Base-by-base conservation (phyloP, 441 rosid species). In the Geranium incanum region DNA sequence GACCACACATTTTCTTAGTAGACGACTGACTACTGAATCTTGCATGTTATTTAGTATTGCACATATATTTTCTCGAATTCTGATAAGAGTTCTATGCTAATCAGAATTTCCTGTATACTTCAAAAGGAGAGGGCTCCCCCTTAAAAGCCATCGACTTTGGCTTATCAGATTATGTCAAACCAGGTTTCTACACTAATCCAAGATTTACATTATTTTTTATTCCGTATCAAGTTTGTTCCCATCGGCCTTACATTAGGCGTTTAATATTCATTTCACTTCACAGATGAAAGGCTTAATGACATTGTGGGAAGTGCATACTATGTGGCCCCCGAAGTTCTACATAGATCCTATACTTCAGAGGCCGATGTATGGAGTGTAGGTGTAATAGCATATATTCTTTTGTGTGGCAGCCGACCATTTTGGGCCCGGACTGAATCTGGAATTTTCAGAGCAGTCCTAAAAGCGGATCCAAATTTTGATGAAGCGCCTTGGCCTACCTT, bases 281-380 rank as follows among this genome's bases (percentile, higher is more conserved):
- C 82, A 94, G 99, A 91, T 79, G 96, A 88, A 79, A 88, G 92
- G 80, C 92, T 95, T 21, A 91, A 91, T 75, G 99, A 91, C 81
- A 95, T 95, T 65, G 99, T 95, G 74, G 99, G 99, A 66, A 95
- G 98, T 75, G 98, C 97, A 3, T 89, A 91, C 78, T 95, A 95
- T 66, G 98, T 95, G 74, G 97, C 98, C 60, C 98, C 99, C 38
- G 99, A 95, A 86, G 99, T 95, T 75, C 88, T 95, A 68, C 96
- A 90, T 73, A 85, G 98, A 83, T 87, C 93, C 71, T 95, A 92
- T 77, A 80, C 84, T 78, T 83, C 95, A 4, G 99, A 95, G 78
- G 98, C 99, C 3, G 99, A 95, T 86, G 96, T 88, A 41, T 95
- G 99, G 99, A 95, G 99, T 73, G 73, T 91, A 60, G 99, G 99